These are phyloP conservation scores for Ophiostoma sp. DNA, from an alignment of 2,329 filamentous ascomycete genomes.

Conservation along the genomic window DNA sequence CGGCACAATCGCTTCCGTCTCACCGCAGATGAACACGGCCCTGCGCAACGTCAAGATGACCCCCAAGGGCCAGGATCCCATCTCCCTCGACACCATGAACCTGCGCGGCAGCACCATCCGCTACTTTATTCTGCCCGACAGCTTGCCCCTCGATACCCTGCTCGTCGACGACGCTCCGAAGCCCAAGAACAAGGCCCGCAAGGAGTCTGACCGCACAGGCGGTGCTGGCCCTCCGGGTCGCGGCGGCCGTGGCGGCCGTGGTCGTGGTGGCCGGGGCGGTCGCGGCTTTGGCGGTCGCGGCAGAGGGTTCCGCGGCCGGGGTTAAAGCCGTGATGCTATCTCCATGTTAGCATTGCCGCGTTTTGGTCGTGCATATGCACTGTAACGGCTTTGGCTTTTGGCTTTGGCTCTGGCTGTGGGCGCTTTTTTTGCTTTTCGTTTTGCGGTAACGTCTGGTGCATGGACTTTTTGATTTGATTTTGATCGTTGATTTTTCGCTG, in stretches of 20 bases:
- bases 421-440: slow-evolving; percentile 6
- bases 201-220: slow-evolving; percentile 66
- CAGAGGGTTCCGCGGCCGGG: slow-evolving; percentile 25
- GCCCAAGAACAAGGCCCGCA: slow-evolving; percentile 98
- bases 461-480: neutral
- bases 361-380: neutral
- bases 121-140: slow-evolving; percentile 95
- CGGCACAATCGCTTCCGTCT: slow-evolving; percentile 93
- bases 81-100: slow-evolving; percentile 91
- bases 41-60: slow-evolving; percentile 97
- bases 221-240: slow-evolving; percentile 47
- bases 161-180: slow-evolving; percentile 95
- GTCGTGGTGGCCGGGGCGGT: slow-evolving; percentile 29
- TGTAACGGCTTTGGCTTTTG: neutral
- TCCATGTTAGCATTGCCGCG: neutral
- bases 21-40: slow-evolving; percentile 97
- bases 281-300: slow-evolving; percentile 24
- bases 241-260: slow-evolving; percentile 35
- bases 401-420: neutral
- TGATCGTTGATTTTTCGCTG: neutral
- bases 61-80: slow-evolving; percentile 75
- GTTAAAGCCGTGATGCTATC: slow-evolving; percentile 10
- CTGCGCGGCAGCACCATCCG: slow-evolving; percentile 93
- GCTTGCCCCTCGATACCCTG: slow-evolving; percentile 87
- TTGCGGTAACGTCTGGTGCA: slow-evolving; percentile 14